These are phyloP conservation scores for Xerocomus spinulosus DNA, from an alignment of 768 basidiomycete species.

Conservation along the genomic window DNA sequence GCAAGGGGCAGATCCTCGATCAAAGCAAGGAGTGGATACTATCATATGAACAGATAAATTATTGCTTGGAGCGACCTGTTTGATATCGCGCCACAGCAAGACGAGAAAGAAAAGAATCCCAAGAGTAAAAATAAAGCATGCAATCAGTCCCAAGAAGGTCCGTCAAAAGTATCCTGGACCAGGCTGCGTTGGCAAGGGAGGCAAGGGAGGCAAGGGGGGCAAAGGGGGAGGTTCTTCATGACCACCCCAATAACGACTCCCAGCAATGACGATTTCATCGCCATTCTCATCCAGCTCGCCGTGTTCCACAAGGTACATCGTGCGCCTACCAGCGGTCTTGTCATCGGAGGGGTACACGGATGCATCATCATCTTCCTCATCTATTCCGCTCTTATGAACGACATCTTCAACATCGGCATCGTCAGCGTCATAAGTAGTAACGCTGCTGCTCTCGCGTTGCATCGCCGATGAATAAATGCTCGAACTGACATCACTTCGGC, in stretches of 20 bases:
- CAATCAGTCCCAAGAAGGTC: background rate
- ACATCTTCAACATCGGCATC: constrained; percentile 20
- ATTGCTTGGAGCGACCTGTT: constrained; percentile 5
- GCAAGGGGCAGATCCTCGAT: constrained; percentile 4
- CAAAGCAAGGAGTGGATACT: constrained; percentile 9
- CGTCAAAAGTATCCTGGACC: constrained; percentile 28
- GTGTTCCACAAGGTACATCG: constrained; percentile 32
- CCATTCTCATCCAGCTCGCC: constrained; percentile 21
- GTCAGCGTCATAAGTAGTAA: constrained; percentile 19
- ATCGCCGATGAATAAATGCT: constrained; percentile 18
- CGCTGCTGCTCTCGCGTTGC: constrained; percentile 14
- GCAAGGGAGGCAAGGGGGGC: constrained; percentile 19
- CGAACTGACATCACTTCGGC: constrained; percentile 13
- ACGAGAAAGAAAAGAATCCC: background rate
- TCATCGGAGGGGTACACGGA: constrained; percentile 29
- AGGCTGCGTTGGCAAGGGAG: constrained; percentile 14
- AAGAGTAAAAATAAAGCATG: constrained; percentile 5
- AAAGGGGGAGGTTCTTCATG: constrained; percentile 17
- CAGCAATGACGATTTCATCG: constrained; percentile 18
- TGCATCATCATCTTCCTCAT: constrained; percentile 27
- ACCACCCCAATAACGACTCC: constrained; percentile 19
- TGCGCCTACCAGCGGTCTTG: constrained; percentile 32
- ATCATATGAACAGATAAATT: constrained; percentile 32
- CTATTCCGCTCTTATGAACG: constrained; percentile 8
- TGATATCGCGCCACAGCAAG: constrained; percentile 1